Percentiles rank a stretch among this genome's conserved stretches.
These are phyloP conservation scores for Aspergillus fischeri DNA, from an alignment of 2,329 filamentous ascomycete genomes.

Conservation along the genomic window DNA sequence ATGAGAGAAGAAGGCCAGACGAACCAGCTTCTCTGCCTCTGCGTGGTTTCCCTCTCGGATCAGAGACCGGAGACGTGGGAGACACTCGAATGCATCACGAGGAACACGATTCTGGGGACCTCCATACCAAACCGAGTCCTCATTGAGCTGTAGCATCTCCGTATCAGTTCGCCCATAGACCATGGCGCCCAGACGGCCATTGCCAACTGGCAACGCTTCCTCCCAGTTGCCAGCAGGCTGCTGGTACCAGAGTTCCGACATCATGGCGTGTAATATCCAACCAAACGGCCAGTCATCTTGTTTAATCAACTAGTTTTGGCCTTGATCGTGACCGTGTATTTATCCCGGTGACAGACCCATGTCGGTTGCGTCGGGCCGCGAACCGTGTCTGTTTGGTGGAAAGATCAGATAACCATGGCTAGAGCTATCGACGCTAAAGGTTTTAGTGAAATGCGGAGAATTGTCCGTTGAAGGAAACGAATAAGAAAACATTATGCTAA, in stretches of 20 bases:
- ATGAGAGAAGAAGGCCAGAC: slow-evolving; percentile 43
- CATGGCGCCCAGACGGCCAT: slow-evolving; percentile 47
- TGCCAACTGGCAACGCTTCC: slow-evolving; percentile 47
- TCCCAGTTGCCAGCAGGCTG: slow-evolving; percentile 31
- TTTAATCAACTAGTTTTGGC: background rate
- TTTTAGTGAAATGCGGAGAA: no score
- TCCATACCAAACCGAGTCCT: slow-evolving; percentile 48
- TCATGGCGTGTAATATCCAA: slow-evolving; percentile 1
- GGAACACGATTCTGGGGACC: slow-evolving; percentile 43
- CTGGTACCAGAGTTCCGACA: slow-evolving; percentile 29
- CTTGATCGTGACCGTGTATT: background rate
- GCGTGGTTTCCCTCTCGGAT: slow-evolving; percentile 39
- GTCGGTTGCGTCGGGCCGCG: background rate
- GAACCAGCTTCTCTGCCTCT: slow-evolving; percentile 41
- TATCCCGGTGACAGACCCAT: background rate
- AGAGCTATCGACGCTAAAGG: no score
- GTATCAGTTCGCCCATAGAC: slow-evolving; percentile 43
- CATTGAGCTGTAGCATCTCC: slow-evolving; percentile 46
- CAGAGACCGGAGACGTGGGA: slow-evolving; percentile 38
- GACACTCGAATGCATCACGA: slow-evolving; percentile 33
- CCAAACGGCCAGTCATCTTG: background rate
- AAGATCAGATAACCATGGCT: no score
- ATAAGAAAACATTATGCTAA: background rate
- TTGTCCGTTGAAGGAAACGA: no score
- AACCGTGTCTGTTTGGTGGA: background rate